These are phyloP conservation scores for Hymenochaete sp. DNA, from an alignment of 1,284 basidiomycete genomes.

Conservation along the genomic window DNA sequence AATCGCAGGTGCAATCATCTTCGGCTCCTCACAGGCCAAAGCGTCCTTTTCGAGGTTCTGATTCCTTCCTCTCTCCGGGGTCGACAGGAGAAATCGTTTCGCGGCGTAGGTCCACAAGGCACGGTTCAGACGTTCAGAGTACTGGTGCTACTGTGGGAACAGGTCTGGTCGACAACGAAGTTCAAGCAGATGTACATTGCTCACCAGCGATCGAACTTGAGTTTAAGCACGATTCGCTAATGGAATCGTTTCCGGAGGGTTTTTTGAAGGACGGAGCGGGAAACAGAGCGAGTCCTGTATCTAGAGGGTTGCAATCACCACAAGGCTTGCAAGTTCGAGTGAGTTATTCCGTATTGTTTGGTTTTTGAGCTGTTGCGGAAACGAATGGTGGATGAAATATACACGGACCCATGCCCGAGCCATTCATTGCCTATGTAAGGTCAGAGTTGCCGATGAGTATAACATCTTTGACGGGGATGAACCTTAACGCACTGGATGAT, in stretches of 20 bases:
- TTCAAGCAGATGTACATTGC: neutral
- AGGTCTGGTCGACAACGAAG: neutral
- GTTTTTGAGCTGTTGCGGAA: too few species aligned
- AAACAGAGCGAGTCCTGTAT: conserved; percentile 8
- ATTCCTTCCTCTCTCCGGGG: conserved; percentile 15
- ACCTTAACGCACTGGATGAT: too few species aligned
- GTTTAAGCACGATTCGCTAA: conserved; percentile 14
- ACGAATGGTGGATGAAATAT: too few species aligned
- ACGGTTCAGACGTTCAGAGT: neutral
- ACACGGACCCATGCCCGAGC: neutral
- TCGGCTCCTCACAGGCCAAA: neutral
- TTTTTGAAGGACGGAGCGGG: conserved; percentile 9
- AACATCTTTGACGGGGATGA: too few species aligned
- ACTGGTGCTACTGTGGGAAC: neutral
- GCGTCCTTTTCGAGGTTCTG: conserved; percentile 7
- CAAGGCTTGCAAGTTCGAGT: neutral
- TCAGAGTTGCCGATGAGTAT: neutral
- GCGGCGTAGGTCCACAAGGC: neutral
- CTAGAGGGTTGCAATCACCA: neutral
- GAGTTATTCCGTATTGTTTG: neutral
- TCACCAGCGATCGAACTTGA: conserved; percentile 16
- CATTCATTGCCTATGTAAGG: neutral
- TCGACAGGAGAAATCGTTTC: conserved; percentile 5
- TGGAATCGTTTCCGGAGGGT: conserved; percentile 11
- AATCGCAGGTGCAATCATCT: neutral